phyloP scores from a whole-genome alignment of 108 stramenopile species.

The Fragilaria crotonensis region DNA sequence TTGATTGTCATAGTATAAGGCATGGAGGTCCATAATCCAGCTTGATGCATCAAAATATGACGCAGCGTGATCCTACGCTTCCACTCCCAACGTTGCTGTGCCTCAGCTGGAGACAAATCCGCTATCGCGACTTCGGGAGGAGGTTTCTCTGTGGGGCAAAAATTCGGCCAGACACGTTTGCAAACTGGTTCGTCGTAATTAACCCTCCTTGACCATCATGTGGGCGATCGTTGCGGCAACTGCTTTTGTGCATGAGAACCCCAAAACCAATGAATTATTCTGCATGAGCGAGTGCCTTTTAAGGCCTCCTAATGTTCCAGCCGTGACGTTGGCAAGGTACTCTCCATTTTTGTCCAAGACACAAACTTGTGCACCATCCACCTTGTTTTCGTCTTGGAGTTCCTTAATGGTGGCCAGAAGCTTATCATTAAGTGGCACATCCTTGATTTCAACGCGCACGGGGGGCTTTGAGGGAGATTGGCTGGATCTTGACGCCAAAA shows the following conservation, averaged over 20 bases:
- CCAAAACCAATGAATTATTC: background rate
- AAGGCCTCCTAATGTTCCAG: background rate
- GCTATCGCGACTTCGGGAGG: background rate
- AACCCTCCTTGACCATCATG: slow-evolving; percentile 5
- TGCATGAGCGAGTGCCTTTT: background rate
- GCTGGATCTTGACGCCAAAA: background rate
- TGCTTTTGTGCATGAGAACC: slow-evolving; percentile 6
- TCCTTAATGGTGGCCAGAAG: slow-evolving; percentile 1
- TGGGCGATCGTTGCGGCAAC: background rate
- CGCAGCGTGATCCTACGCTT: background rate
- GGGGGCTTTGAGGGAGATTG: slow-evolving; percentile 1
- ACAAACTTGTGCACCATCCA: slow-evolving; percentile 6
- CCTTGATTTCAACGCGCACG: background rate
- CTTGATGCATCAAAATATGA: slow-evolving; percentile 1
- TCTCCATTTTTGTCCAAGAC: slow-evolving; percentile 1
- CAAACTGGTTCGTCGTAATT: slow-evolving; percentile 3
- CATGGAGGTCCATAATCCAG: slow-evolving; percentile 1
- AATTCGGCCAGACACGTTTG: slow-evolving; percentile 18
- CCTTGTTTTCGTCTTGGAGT: background rate
- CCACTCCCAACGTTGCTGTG: slow-evolving; percentile 14
- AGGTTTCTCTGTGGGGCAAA: slow-evolving; percentile 4
- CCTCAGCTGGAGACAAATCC: slow-evolving; percentile 3
- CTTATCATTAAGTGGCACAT: slow-evolving; percentile 5
- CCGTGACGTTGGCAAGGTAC: background rate
- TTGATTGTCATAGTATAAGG: background rate